Percentiles rank a stretch among this genome's conserved stretches.
These are phyloP conservation scores for Starmerella stigmatis DNA, from an alignment of 805 yeast species.

Conservation along the genomic window DNA sequence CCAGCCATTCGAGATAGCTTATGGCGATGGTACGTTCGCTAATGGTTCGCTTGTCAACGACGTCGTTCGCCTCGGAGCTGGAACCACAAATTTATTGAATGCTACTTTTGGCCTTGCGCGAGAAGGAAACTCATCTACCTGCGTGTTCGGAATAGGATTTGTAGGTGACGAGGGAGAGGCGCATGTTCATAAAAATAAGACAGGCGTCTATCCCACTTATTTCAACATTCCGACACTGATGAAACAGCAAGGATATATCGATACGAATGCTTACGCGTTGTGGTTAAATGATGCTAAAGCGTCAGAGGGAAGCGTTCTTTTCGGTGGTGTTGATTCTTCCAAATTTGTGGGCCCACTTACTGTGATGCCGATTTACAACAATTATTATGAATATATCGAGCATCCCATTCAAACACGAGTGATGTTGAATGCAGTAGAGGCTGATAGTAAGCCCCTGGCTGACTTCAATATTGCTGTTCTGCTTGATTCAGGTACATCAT, in stretches of 20 bases:
- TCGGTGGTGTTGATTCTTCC: constrained; percentile 39
- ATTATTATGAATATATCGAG: constrained; percentile 16
- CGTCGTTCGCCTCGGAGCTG: constrained; percentile 41
- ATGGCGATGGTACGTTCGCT: constrained; percentile 41
- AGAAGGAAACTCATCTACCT: constrained; percentile 49
- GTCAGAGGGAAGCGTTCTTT: constrained; percentile 33
- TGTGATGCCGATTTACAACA: constrained; percentile 29
- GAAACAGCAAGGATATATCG: constrained; percentile 39
- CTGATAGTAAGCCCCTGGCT: constrained; percentile 5
- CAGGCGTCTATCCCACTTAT: constrained; percentile 32
- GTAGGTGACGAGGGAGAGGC: constrained; percentile 28
- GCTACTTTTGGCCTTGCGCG: constrained; percentile 69
- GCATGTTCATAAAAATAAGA: constrained; percentile 15
- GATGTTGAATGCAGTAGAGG: constrained; percentile 16
- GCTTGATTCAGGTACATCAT: constrained; percentile 50
- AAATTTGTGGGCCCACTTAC: constrained; percentile 35
- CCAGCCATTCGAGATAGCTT: constrained; percentile 24
- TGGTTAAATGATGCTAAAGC: constrained; percentile 33
- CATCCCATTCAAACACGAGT: constrained; percentile 21
- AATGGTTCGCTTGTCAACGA: constrained; percentile 43
- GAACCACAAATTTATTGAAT: constrained; percentile 35
- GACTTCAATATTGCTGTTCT: constrained; percentile 35
- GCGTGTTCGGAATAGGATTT: constrained; percentile 38
- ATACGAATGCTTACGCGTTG: constrained; percentile 39
- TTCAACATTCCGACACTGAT: constrained; percentile 54